Base-by-base conservation (phyloP, 805 yeast genomes). In the Candida chilensis region DNA sequence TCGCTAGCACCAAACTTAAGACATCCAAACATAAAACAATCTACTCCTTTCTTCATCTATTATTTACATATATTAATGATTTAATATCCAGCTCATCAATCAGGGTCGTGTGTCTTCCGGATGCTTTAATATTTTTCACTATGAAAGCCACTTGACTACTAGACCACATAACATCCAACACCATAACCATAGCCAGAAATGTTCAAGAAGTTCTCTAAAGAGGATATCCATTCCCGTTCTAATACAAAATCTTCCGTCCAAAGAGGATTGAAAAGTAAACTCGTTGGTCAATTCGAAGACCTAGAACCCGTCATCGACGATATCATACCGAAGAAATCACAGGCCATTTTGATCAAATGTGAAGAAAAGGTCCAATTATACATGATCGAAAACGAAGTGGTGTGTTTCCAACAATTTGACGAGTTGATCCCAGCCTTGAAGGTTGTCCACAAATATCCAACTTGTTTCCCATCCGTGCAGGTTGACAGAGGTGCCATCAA, bases 401-500 rank as follows among this genome's bases (percentile, higher is more conserved):
- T 83, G 6, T 71, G 83, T 40, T 81, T 74, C 54, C 95, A 87
- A 56, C 81, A 84, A 39, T 87, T 81, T 40, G 82, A 83, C 47
- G 82, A 74, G 37, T 57, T 87, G 42, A 69, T 84, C 32, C 96
- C 96, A 11, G 58, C 84, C 20, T 63, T 90, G 40, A 72, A 66
- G 42, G 52, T 80, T 12, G 85, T 86, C 18, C 95, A 86, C 56
- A 75, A 75, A 52, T 84, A 79, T 48, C 95, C 96, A 4, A 66
- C 70, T 7, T 73, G 78, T 21, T 88, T 88, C 59, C 96, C 96
- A 15, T 60, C 71, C 20, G 94, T 88, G 27, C 83, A 78, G 48
- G 96, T 90, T 9, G 97, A 88, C 47, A 71, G 96, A 50, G 97
- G 97, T 34, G 97, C 97, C 30, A 88, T 88, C 52, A 88, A 88